Base-by-base conservation (phyloP, 2,329 filamentous ascomycete genomes). In the Metarhizium anisopliae region DNA sequence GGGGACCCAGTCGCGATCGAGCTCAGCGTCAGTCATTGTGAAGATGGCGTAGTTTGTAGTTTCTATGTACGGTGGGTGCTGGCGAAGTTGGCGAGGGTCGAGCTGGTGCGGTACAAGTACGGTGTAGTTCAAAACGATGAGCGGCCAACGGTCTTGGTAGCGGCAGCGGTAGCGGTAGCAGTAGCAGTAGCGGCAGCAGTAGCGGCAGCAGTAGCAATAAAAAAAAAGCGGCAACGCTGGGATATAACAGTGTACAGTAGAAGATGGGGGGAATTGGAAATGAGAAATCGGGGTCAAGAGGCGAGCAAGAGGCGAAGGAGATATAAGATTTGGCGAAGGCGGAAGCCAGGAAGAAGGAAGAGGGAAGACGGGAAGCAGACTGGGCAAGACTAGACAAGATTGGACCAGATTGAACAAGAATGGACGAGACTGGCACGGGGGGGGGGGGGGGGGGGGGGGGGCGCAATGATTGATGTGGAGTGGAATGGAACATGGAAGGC, bases 1-100 rank as follows among this genome's bases (percentile, higher is more conserved):
- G 63, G 89, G 87, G 81, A 90, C 84, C 88, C 87, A 93, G 74
- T 89, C 85, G 67, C 81, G 81, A 68, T 90, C 84, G 67, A 88
- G 80, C 68, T 89, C 86, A 62, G 81, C 80, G 74, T 89, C 86
- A 61, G 85, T 79, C 64, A 72, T 66, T 59, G 65, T 68, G 63
- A 63, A 30, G 35, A 40, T 43, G 45, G 36, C 16, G 11, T 64
- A 53, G 56, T 53, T 60, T 57, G 29, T 51, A 42, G 29, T 40
- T 45, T 53, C 10, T 16, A 51, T 32, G 47, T 52, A 47, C 49
- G 51, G 30, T 30, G 8, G 38, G 11, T 6, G 38, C 13, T 16
- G 38, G 16, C 18, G 10, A 35, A 8, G 10, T 6, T 35, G 32
- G 32, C 6, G 32, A 35, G 32, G 10, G 4, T 35, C 32, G 32